phyloP scores from a whole-genome alignment of 176 grass and related monocot species.

The Lolium rigidum region DNA sequence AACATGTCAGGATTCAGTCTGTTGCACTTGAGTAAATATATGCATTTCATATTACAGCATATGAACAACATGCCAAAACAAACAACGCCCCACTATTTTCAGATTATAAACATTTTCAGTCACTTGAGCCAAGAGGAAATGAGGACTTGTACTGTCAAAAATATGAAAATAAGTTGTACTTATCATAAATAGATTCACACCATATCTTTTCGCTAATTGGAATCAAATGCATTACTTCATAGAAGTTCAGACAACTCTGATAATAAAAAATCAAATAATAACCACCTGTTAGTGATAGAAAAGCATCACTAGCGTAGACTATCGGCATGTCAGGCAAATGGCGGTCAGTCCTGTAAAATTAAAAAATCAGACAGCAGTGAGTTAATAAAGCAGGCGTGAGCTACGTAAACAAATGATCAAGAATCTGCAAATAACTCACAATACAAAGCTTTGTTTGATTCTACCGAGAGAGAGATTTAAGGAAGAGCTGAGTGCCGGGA shows the following conservation, averaged over 20 bases:
- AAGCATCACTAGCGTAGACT: constrained; percentile 89
- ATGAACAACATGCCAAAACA: constrained; percentile 9
- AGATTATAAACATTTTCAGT: constrained; percentile 20
- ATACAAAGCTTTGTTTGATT: constrained; percentile 99
- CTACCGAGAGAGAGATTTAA: constrained; percentile 91
- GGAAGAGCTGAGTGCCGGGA: constrained; percentile 76
- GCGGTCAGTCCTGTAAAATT: constrained; percentile 74
- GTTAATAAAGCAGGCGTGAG: constrained; percentile 36
- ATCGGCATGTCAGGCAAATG: constrained; percentile 86
- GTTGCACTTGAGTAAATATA: constrained; percentile 10
- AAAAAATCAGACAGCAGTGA: constrained; percentile 25
- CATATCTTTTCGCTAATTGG: neutral
- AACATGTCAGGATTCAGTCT: neutral
- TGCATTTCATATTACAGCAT: neutral
- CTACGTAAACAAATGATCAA: constrained; percentile 15
- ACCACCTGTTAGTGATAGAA: constrained; percentile 80
- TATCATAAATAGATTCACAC: constrained; percentile 24
- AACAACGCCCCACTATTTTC: neutral
- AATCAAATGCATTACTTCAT: neutral
- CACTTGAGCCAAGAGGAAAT: neutral
- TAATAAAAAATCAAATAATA: constrained; percentile 32
- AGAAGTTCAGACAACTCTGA: constrained; percentile 8
- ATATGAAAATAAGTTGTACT: constrained; percentile 1
- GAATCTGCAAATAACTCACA: constrained; percentile 83
- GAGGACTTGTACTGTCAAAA: neutral